Base-by-base conservation (phyloP, 2,329 filamentous ascomycete genomes). In the Aschersonia sp. region DNA sequence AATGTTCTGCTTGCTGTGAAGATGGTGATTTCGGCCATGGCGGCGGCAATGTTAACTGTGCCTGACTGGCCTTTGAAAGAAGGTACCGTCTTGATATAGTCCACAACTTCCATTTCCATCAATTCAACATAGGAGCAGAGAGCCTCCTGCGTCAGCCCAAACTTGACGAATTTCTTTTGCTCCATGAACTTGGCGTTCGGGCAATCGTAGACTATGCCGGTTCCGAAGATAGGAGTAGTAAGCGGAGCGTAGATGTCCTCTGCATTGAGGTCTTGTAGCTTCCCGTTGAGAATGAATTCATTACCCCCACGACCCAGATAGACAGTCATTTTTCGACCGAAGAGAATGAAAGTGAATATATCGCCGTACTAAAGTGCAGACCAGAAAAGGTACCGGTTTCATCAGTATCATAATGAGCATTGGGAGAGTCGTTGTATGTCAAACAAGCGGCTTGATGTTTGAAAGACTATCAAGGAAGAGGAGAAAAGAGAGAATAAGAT, bases 111-210 rank as follows among this genome's bases (percentile, higher is more conserved):
- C 51, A 73, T 66, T 52, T 79, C 76, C 62, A 91, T 89, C 59
- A 89, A 68, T 42, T 72, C 77, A 44, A 89, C 84, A 61, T 91
- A 85, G 20, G 64, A 62, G 51, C 68, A 73, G 55, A 85, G 75
- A 2, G 80, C 78, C 30, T 77, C 74, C 50, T 77, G 74, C 1
- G 81, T 85, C 35, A 85, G 73, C 43, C 81, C 80, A 54, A 80
- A 79, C 61, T 85, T 85, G 72, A 85, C 78, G 56, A 85, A 84
- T 71, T 85, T 88, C 72, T 91, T 91, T 68, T 92, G 86, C 67
- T 92, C 85, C 84, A 91, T 89, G 51, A 91, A 73, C 65, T 89
- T 89, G 44, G 82, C 71, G 63, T 89, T 89, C 41, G 85, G 84
- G 63, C 85, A 89, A 64, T 91, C 86, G 64, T 91, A 91, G 45